phyloP scores from a whole-genome alignment of 805 yeast genomes.

The Barnettozyma vustinii region DNA sequence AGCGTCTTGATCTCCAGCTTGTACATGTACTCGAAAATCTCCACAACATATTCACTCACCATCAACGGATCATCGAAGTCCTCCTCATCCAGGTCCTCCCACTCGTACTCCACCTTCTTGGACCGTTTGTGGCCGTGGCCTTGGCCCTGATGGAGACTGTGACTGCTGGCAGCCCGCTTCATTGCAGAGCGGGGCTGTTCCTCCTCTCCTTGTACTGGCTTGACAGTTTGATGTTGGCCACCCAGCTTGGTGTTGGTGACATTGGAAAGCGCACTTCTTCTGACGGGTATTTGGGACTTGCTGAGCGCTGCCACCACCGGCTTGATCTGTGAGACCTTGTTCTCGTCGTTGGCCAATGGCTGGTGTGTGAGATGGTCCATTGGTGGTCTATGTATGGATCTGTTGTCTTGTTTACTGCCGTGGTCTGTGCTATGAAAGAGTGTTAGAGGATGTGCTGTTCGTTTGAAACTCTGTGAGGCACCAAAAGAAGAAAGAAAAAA shows the following conservation, averaged over 20 bases:
- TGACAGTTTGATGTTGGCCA: not conserved
- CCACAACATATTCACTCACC: slow-evolving; percentile 90
- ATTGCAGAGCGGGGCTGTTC: slow-evolving; percentile 47
- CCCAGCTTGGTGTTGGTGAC: slow-evolving; percentile 26
- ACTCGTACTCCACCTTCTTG: slow-evolving; percentile 30
- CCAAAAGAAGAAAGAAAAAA: slow-evolving; percentile 4
- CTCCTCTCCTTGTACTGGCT: slow-evolving; percentile 9
- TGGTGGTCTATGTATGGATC: not conserved
- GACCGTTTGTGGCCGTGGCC: slow-evolving; percentile 15
- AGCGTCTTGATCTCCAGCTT: slow-evolving; percentile 66
- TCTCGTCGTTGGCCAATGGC: slow-evolving; percentile 18
- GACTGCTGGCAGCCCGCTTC: slow-evolving; percentile 30
- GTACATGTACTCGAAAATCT: slow-evolving; percentile 76
- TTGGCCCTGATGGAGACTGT: slow-evolving; percentile 9
- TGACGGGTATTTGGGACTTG: slow-evolving; percentile 24
- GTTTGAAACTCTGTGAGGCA: not conserved
- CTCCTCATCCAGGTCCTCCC: slow-evolving; percentile 80
- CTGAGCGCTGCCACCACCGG: slow-evolving; percentile 1
- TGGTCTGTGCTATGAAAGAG: not conserved
- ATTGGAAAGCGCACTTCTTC: slow-evolving; percentile 25
- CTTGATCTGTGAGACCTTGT: slow-evolving; percentile 12
- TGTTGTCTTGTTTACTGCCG: not conserved
- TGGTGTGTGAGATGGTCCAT: slow-evolving; percentile 14
- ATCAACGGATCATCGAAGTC: slow-evolving; percentile 78
- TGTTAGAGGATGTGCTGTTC: not conserved